Conservation (phyloP, 176 grass and related monocot genomes). For the Melocanna baccifera region DNA sequence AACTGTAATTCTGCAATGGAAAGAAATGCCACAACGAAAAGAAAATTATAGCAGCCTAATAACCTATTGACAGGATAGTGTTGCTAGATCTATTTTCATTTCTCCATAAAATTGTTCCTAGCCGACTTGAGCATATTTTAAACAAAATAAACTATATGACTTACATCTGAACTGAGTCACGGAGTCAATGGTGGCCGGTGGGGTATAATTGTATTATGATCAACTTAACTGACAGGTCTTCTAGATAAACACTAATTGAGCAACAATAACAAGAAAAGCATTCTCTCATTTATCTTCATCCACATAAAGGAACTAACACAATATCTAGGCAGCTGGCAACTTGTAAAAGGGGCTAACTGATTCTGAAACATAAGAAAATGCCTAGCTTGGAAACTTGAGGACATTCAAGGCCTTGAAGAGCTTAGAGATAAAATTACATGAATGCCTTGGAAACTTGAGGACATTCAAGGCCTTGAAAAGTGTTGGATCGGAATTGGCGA, state of each 20-base stretch:
- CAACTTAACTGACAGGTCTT: not conserved
- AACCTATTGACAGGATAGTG: not conserved
- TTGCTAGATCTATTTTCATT: not conserved
- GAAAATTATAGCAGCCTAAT: not conserved
- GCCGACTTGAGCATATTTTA: not conserved
- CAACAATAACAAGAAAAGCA: not conserved
- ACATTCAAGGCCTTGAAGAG: conserved; percentile 1
- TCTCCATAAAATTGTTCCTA: not conserved
- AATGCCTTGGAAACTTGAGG: no score
- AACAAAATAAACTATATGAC: not conserved
- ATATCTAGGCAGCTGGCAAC: not conserved
- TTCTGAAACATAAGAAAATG: conserved; percentile 3
- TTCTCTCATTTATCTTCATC: not conserved
- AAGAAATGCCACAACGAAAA: not conserved
- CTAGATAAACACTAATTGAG: not conserved
- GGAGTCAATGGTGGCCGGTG: not conserved
- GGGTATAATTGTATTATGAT: not conserved
- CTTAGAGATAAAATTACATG: conserved; percentile 52
- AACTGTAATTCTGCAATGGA: not conserved
- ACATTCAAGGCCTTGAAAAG: no score
- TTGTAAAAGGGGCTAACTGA: not conserved
- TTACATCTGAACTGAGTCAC: not conserved
- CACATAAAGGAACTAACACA: conserved; percentile 2
- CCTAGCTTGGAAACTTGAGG: not conserved
- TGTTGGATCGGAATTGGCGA: no score